phyloP scores from a whole-genome alignment of 1,284 basidiomycete genomes.

The Cryptococcus hybrid region DNA sequence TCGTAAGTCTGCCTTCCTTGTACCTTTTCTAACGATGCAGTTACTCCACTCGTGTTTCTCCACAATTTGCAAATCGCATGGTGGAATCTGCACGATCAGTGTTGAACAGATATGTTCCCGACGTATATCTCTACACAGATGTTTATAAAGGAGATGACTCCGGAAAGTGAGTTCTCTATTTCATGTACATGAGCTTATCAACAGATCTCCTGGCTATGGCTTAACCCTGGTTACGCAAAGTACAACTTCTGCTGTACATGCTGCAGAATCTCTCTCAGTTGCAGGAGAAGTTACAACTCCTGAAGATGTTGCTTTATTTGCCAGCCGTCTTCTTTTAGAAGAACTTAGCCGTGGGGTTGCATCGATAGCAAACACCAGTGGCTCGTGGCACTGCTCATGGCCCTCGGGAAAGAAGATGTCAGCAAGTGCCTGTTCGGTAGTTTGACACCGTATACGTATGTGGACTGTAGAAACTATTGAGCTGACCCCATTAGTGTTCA shows the following conservation, averaged over 20 bases:
- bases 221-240: slow-evolving; percentile 87
- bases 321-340: slow-evolving; percentile 71
- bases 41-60: slow-evolving; percentile 90
- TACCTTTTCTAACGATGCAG: slow-evolving; percentile 49
- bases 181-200: background rate
- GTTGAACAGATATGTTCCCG: slow-evolving; percentile 94
- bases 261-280: slow-evolving; percentile 77
- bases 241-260: slow-evolving; percentile 86
- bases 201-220: slow-evolving; percentile 92
- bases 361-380: slow-evolving; percentile 87
- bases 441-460: slow-evolving; percentile 76
- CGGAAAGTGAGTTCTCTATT: slow-evolving; percentile 69
- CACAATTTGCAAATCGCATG: slow-evolving; percentile 97
- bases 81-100: slow-evolving; percentile 90
- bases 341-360: slow-evolving; percentile 85
- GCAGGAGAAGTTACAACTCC: slow-evolving; percentile 61
- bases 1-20: slow-evolving; percentile 60
- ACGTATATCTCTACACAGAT: slow-evolving; percentile 97
- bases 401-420: slow-evolving; percentile 93
- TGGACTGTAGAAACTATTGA: slow-evolving; percentile 20
- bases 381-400: slow-evolving; percentile 87
- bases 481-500: slow-evolving; percentile 63
- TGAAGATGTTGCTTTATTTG: slow-evolving; percentile 84
- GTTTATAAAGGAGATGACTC: slow-evolving; percentile 97
- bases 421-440: slow-evolving; percentile 81